Conservation (phyloP, 441 rosid species). For the Adansonia madagascariensis region DNA sequence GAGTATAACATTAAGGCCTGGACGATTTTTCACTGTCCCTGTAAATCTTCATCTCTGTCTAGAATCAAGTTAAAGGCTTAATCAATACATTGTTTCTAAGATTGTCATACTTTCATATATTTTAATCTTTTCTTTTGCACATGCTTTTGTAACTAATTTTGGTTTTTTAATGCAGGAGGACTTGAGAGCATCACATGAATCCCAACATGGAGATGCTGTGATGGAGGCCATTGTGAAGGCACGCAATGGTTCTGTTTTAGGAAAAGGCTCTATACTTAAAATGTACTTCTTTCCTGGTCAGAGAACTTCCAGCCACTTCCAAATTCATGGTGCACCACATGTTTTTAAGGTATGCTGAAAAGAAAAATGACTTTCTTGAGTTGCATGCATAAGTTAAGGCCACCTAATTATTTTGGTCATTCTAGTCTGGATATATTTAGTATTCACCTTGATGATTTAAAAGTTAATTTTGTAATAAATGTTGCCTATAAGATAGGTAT, state of each 20-base stretch:
- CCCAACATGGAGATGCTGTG: slow-evolving; percentile 95
- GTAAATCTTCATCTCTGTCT: slow-evolving; percentile 50
- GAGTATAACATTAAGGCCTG: slow-evolving; percentile 96
- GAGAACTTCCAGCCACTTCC: slow-evolving; percentile 84
- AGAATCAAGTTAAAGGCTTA: slow-evolving; percentile 1
- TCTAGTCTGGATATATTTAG: not conserved
- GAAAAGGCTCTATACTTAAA: slow-evolving; percentile 88
- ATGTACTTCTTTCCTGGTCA: slow-evolving; percentile 98
- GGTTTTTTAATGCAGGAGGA: slow-evolving; percentile 67
- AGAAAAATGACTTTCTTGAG: slow-evolving; percentile 12
- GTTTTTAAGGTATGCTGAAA: slow-evolving; percentile 72
- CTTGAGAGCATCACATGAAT: slow-evolving; percentile 82
- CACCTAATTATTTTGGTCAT: not conserved
- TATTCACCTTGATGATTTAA: not conserved
- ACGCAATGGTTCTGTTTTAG: slow-evolving; percentile 90
- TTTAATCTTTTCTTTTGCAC: slow-evolving; percentile 21
- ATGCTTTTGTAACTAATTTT: slow-evolving; percentile 22
- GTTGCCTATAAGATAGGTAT: slow-evolving; percentile 14
- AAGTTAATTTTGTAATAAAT: not conserved
- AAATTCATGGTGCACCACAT: slow-evolving; percentile 91
- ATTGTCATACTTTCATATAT: slow-evolving; percentile 10
- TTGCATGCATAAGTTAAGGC: slow-evolving; percentile 22
- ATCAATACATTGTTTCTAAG: slow-evolving; percentile 16
- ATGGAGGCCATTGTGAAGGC: slow-evolving; percentile 93
- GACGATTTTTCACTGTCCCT: slow-evolving; percentile 88